These are phyloP conservation scores for Brachypodium distachyon DNA, from an alignment of 202 grass and related monocot species.

Conservation along the genomic window DNA sequence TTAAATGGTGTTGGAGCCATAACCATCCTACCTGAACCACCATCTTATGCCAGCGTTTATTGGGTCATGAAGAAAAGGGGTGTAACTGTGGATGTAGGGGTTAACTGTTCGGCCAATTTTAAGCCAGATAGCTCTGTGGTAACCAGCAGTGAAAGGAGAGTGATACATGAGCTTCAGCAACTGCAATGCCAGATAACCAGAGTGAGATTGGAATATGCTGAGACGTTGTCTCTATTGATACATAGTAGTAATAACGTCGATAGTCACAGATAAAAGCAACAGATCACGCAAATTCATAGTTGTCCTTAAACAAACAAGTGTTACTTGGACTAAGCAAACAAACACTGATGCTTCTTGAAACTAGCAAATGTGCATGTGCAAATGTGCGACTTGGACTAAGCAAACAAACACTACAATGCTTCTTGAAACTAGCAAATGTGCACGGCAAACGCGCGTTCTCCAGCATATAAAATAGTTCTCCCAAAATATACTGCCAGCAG, in stretches of 20 bases:
- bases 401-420: too few relatives aligned
- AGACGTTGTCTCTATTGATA: background rate
- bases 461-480: too few relatives aligned
- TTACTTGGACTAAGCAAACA: background rate
- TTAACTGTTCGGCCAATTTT: constrained; percentile 70
- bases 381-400: too few relatives aligned
- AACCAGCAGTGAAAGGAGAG: constrained; percentile 62
- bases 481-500: too few relatives aligned
- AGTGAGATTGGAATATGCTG: constrained; percentile 13
- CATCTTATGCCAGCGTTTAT: constrained; percentile 87
- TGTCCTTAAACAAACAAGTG: background rate
- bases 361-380: too few relatives aligned
- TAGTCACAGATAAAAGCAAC: background rate
- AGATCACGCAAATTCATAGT: background rate
- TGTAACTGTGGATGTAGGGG: constrained; percentile 57
- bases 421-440: too few relatives aligned
- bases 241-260: background rate
- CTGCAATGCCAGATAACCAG: constrained; percentile 28
- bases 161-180: constrained; percentile 96
- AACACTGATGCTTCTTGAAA: background rate
- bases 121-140: constrained; percentile 82
- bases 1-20: constrained; percentile 4
- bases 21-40: constrained; percentile 82
- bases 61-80: constrained; percentile 63
- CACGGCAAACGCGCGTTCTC: too few relatives aligned